phyloP scores from a whole-genome alignment of 768 basidiomycete genomes.

The Pulveroboletus sp. region DNA sequence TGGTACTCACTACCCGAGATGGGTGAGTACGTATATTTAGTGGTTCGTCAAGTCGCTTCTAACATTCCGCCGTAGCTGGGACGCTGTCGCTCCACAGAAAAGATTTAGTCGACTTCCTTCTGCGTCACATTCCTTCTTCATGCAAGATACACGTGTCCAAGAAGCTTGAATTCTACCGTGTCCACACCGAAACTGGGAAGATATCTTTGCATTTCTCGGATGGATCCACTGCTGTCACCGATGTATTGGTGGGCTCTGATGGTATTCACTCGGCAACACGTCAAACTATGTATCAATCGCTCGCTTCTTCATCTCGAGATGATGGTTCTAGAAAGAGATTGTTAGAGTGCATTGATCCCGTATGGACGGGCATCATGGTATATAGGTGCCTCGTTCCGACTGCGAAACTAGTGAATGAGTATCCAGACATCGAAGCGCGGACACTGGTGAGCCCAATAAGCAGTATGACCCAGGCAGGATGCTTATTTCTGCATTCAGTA shows the following conservation, averaged over 20 bases:
- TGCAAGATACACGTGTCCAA: constrained; percentile 35
- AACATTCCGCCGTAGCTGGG: too few species aligned
- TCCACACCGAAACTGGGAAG: constrained; percentile 15
- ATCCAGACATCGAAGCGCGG: constrained; percentile 27
- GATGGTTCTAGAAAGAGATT: constrained; percentile 7
- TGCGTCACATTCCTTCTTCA: constrained; percentile 24
- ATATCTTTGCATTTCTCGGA: constrained; percentile 36
- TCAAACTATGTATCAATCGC: constrained; percentile 20
- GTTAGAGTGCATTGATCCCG: constrained; percentile 29
- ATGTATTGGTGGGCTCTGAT: constrained; percentile 42
- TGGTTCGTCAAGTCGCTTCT: too few species aligned
- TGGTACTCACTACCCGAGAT: too few species aligned
- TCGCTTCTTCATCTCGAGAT: constrained; percentile 8
- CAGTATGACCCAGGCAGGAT: neutral
- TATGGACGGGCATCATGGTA: constrained; percentile 38
- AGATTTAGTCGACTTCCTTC: constrained; percentile 33
- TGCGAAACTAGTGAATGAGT: constrained; percentile 29
- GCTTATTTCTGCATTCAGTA: constrained; percentile 15
- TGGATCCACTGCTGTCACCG: constrained; percentile 33
- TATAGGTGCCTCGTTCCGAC: constrained; percentile 37
- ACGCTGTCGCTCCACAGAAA: constrained; percentile 37
- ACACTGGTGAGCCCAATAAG: constrained; percentile 24
- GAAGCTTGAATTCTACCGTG: constrained; percentile 32
- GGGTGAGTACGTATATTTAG: too few species aligned
- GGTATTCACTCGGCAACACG: constrained; percentile 39